phyloP scores from a whole-genome alignment of 805 yeast species.

The Maudiozyma turicensis region DNA sequence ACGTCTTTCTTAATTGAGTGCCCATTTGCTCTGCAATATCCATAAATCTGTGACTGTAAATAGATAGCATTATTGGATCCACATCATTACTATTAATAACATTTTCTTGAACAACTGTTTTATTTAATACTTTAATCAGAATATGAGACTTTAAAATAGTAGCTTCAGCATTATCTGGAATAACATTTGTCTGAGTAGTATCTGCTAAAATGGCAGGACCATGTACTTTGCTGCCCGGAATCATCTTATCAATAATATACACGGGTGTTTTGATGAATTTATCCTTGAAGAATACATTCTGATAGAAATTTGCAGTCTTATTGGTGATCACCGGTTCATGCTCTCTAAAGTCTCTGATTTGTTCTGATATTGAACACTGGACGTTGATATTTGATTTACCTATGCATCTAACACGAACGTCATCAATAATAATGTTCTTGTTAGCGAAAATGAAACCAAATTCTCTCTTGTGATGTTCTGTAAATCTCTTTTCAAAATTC shows the following conservation, averaged over 20 bases:
- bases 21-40: slow-evolving; percentile 92
- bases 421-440: slow-evolving; percentile 56
- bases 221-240: slow-evolving; percentile 39
- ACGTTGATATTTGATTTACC: slow-evolving; percentile 45
- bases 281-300: slow-evolving; percentile 48
- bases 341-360: slow-evolving; percentile 32
- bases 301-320: slow-evolving; percentile 26
- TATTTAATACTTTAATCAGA: slow-evolving; percentile 31
- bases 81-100: slow-evolving; percentile 27
- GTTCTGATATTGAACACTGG: slow-evolving; percentile 42
- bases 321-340: slow-evolving; percentile 15
- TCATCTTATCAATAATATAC: slow-evolving; percentile 44
- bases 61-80: slow-evolving; percentile 66
- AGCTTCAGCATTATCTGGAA: slow-evolving; percentile 54
- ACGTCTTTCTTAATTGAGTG: slow-evolving; percentile 63
- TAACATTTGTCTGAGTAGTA: slow-evolving; percentile 69
- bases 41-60: slow-evolving; percentile 79
- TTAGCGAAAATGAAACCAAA: slow-evolving; percentile 60
- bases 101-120: slow-evolving; percentile 8
- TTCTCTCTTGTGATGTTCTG: slow-evolving; percentile 51
- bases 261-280: slow-evolving; percentile 44
- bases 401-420: slow-evolving; percentile 62
- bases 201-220: slow-evolving; percentile 80
- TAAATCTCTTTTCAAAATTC: slow-evolving; percentile 38
- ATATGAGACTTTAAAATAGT: slow-evolving; percentile 52